These are phyloP conservation scores for Ustilaginoidea virens DNA, from an alignment of 2,329 filamentous ascomycete species.

Conservation along the genomic window DNA sequence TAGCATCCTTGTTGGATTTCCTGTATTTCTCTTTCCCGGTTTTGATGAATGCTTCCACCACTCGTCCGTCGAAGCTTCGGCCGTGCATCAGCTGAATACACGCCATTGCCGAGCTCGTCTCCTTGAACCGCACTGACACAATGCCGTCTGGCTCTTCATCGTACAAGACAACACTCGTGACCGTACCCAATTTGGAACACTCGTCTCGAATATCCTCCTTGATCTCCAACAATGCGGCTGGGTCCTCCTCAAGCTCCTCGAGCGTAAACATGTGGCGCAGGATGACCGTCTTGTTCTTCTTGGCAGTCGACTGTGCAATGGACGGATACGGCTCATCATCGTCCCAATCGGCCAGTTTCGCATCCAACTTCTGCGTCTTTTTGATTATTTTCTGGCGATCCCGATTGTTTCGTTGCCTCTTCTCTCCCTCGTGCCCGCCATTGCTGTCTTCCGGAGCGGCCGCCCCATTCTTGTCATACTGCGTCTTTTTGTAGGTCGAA, in stretches of 20 bases:
- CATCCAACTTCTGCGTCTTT: slow-evolving; percentile 81
- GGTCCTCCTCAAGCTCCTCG: slow-evolving; percentile 70
- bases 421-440: slow-evolving; percentile 19
- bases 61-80: slow-evolving; percentile 58
- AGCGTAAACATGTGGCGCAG: slow-evolving; percentile 90
- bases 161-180: slow-evolving; percentile 84
- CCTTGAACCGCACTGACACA: slow-evolving; percentile 68
- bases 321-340: slow-evolving; percentile 58
- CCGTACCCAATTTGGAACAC: slow-evolving; percentile 69
- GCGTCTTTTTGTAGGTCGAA: slow-evolving; percentile 77
- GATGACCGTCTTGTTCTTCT: slow-evolving; percentile 69
- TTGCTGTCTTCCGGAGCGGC: slow-evolving; percentile 8
- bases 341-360: slow-evolving; percentile 87
- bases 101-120: slow-evolving; percentile 51
- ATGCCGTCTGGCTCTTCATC: slow-evolving; percentile 77
- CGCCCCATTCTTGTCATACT: slow-evolving; percentile 37
- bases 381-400: slow-evolving; percentile 84
- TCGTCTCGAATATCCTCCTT: slow-evolving; percentile 90
- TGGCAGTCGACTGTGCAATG: slow-evolving; percentile 25
- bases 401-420: slow-evolving; percentile 36
- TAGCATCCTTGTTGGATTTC: slow-evolving; percentile 44
- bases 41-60: slow-evolving; percentile 55
- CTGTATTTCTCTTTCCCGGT: slow-evolving; percentile 59
- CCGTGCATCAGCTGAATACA: slow-evolving; percentile 69
- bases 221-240: slow-evolving; percentile 71